These are phyloP conservation scores for Phialophora macrospora DNA, from an alignment of 2,329 filamentous ascomycete genomes.

Conservation along the genomic window DNA sequence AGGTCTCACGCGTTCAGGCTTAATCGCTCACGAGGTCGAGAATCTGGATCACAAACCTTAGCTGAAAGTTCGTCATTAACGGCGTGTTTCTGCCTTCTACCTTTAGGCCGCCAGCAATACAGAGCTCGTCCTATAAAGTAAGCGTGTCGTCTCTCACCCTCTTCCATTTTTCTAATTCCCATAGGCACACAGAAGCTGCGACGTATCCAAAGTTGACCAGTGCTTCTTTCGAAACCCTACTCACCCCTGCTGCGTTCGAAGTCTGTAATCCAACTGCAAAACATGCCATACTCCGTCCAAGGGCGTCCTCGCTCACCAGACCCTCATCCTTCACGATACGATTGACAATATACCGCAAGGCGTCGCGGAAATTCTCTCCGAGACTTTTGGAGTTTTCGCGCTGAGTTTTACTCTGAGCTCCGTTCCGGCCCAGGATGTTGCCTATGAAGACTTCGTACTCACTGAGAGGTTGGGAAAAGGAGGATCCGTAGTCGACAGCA, in stretches of 20 bases:
- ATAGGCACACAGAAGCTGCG: conserved; percentile 23
- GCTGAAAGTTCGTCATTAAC: not conserved
- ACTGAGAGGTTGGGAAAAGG: conserved; percentile 50
- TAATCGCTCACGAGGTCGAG: not conserved
- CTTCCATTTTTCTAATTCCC: conserved; percentile 26
- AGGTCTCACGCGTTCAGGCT: not conserved
- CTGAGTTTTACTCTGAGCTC: conserved; percentile 46
- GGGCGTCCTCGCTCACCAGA: conserved; percentile 42
- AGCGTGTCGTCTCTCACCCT: not conserved
- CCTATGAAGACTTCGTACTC: conserved; percentile 64
- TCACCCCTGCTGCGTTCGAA: not conserved
- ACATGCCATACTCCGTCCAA: conserved; percentile 59
- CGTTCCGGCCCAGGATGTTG: conserved; percentile 59
- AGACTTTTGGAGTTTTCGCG: conserved; percentile 51
- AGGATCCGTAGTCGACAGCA: conserved; percentile 53
- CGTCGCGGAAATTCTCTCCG: conserved; percentile 50
- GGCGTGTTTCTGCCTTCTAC: not conserved
- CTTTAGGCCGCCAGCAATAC: not conserved
- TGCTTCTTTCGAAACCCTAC: conserved; percentile 4
- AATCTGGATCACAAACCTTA: not conserved
- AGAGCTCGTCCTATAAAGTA: not conserved
- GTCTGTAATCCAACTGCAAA: conserved; percentile 39
- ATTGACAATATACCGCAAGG: conserved; percentile 49
- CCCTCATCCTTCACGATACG: conserved; percentile 53
- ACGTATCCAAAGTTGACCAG: conserved; percentile 28